Base-by-base conservation (phyloP, 169 alveolate species). In the Eimeria necatrix region DNA sequence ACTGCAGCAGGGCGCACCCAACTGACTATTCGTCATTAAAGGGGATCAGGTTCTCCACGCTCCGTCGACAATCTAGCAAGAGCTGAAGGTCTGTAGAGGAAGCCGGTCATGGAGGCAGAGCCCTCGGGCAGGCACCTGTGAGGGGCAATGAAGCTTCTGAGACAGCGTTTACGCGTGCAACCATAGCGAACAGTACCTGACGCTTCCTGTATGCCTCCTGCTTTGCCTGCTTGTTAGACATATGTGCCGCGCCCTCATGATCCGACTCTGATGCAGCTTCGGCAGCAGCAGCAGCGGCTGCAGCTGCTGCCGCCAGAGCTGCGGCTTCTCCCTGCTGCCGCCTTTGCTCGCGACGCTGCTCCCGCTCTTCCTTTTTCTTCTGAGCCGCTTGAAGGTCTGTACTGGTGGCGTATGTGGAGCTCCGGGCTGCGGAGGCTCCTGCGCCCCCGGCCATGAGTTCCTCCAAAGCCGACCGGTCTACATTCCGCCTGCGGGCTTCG, bases 261-360 rank as follows among this genome's bases (percentile, higher is more conserved):
- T 68, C 78, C n/a, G n/a, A 14, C 46, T 14, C n/a, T 10, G 12
- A 16, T 68, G 78, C n/a, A 14, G 78, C 78, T 14, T 16, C 78
- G 12, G 78, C 78, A 18, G 78, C 78, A 18, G 78, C 78, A 14
- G 78, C 78, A 18, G 78, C n/a, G n/a, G 78, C 78, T n/a, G 78
- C 78, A 18, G 78, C 78, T 18, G 78, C 78, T 18, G 78, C 78
- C 12, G 78, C 78, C 22, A 18, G 22, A 18, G 78, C 78, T 68
- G 78, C 78, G 9, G 78, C 78, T 68, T 68, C 78, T 24, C 78
- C 78, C 78, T 68, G 78, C 78, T 68, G 78, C 78, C 78, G n/a
- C 78, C 78, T 14, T 24, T 68, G 46, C 78, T 68, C 78, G 78
- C 78, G 78, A 7, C 78, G 78, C 78, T 68, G 78, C 78, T 68